Evolutionary conservation across 2,329 filamentous ascomycete genomes (phyloP), one percentile per base, ranked within the genome.

Genomic region (Hirsutella thompsonii): DNA sequence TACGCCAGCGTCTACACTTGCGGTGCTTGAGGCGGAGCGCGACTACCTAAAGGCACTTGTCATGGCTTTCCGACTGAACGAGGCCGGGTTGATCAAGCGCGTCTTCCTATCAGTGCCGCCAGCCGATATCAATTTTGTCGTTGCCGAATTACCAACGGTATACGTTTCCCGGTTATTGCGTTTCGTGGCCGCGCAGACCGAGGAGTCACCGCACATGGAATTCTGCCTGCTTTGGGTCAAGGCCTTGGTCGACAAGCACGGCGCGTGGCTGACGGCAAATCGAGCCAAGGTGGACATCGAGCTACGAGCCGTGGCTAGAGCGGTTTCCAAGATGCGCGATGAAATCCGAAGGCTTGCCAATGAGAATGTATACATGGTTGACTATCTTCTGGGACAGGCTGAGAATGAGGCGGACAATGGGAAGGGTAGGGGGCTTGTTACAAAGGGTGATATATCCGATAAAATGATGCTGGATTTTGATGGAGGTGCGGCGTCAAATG

Each of bases 41-140:
- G 85, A 94, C 55, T 94, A 85, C 60, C 74, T 96, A 47, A 94
- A 92, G 63, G 90, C 92, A 1, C 68, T 98, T 5, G 80, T 95
- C 47, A 98, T 98, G 92, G 83, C 89, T 1, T 98, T 98, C 71
- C 83, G 93, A 5, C 79, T 98, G 44, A 95, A 94, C 63, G 86
- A 94, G 59, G 72, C 79, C 4, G 76, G 79, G 19, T 70, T 98
- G 37, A 78, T 95, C 46, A 83, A 83, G 51, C 79, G 79, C 41
- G 85, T 95, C 16, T 96, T 94, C 64, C 82, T 93, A 61, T 74
- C 77, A 2, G 81, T 90, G 20, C 89, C 92, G 1, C 70, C 81
- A 34, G 61, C 69, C 2, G 82, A 90, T 49, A 83, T 96, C 37
- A 56, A 74, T 1, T 75, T 94, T 8, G 79, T 94, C 1, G 84